These are phyloP conservation scores for Aureobasidium vineae DNA, from an alignment of 2,329 filamentous ascomycete species.

Conservation along the genomic window DNA sequence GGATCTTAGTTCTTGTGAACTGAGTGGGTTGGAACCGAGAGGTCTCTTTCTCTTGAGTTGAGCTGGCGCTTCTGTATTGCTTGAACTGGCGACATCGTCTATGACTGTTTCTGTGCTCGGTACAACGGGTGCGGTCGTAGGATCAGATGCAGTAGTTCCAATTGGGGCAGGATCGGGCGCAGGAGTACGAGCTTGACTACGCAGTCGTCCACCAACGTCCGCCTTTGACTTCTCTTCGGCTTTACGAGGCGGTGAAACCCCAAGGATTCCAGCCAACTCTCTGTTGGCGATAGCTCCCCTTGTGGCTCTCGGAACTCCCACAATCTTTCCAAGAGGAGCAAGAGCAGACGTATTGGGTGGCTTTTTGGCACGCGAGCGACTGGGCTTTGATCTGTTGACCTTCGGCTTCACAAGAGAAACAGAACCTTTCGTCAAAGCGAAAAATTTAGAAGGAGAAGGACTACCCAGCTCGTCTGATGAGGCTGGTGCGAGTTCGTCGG, in stretches of 20 bases:
- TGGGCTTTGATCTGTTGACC: not conserved
- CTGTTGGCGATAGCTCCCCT: not conserved
- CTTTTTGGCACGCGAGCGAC: not conserved
- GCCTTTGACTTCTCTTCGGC: not conserved
- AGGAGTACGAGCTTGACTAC: conserved; percentile 2
- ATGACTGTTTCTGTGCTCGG: not conserved
- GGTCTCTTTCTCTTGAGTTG: not conserved
- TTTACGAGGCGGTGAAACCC: conserved; percentile 2
- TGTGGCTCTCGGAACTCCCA: not conserved
- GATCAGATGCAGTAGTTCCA: too few species aligned
- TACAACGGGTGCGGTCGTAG: too few species aligned
- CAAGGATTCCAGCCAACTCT: conserved; percentile 2
- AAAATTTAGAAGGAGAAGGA: not conserved
- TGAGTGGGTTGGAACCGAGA: not conserved
- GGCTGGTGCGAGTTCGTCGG: not conserved
- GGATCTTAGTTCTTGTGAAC: not conserved
- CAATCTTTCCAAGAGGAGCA: not conserved
- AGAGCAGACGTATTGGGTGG: not conserved
- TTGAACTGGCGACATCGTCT: too few species aligned
- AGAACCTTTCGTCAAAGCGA: not conserved
- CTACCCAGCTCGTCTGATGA: conserved; percentile 7
- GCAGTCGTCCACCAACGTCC: not conserved
- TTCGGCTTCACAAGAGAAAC: not conserved
- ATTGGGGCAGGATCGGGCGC: too few species aligned
- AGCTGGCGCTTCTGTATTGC: not conserved